Evolutionary conservation across 345 rosid species (phyloP).

Genomic region (Dimocarpus longan): DNA sequence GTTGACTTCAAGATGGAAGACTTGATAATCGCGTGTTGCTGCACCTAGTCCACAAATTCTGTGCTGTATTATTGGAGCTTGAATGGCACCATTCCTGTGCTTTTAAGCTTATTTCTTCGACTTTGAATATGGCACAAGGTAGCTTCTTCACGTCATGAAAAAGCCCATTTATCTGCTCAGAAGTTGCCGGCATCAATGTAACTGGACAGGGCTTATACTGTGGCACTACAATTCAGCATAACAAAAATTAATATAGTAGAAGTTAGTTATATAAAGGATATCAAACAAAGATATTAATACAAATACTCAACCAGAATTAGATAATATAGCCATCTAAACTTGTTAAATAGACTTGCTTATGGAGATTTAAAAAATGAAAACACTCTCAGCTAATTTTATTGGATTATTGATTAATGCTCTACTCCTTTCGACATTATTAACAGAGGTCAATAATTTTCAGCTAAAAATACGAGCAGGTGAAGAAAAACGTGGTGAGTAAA

Average conservation of each 20-base stretch:
- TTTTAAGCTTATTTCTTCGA: too few species aligned
- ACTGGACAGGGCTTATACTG: conserved; percentile 95
- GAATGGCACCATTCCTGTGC: too few species aligned
- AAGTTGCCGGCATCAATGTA: conserved; percentile 73
- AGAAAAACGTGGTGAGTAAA: not conserved
- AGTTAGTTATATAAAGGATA: conserved; percentile 1
- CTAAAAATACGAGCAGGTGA: not conserved
- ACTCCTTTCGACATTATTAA: not conserved
- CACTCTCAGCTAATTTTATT: too few species aligned
- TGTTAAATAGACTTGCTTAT: not conserved
- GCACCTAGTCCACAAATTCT: too few species aligned
- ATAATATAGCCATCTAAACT: too few species aligned
- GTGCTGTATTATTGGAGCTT: too few species aligned
- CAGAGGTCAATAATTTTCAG: not conserved
- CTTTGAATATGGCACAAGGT: too few species aligned
- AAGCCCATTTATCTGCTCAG: conserved; percentile 88
- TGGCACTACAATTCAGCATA: conserved; percentile 5
- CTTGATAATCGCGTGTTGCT: too few species aligned
- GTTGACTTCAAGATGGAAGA: too few species aligned
- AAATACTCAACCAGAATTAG: not conserved
- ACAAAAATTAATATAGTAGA: not conserved
- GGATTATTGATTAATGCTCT: not conserved
- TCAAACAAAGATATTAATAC: not conserved
- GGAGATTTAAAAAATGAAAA: not conserved
- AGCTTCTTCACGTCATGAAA: conserved; percentile 64